phyloP scores from a whole-genome alignment of 208 protist species.

The Trypanosoma mega region DNA sequence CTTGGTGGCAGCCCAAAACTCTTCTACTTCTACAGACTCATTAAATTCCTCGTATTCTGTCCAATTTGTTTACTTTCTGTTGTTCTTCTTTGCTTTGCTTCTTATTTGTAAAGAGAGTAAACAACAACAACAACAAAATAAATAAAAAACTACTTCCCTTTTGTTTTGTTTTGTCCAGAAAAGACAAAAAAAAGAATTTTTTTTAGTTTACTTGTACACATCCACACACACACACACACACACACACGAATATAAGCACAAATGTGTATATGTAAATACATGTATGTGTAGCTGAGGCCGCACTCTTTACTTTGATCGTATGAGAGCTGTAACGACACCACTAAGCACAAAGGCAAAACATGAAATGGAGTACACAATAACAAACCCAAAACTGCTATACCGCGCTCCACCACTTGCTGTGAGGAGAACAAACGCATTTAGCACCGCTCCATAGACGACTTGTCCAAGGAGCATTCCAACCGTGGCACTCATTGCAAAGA shows the following conservation, averaged over 20 bases:
- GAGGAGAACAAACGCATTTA: conserved; percentile 15
- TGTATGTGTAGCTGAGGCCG: too few species aligned
- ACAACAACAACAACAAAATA: too few species aligned
- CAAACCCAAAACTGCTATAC: conserved; percentile 23
- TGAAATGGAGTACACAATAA: conserved; percentile 17
- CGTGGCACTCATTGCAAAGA: conserved; percentile 33
- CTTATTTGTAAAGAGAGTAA: not conserved
- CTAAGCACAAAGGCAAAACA: conserved; percentile 18
- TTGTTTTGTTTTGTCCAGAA: too few species aligned
- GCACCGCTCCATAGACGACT: conserved; percentile 25
- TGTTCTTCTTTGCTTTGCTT: not conserved
- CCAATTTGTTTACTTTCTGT: not conserved
- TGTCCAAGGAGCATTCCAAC: conserved; percentile 30
- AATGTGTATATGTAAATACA: conserved; percentile 4
- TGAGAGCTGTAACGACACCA: conserved; percentile 12
- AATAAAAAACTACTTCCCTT: too few species aligned
- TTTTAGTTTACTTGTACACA: too few species aligned
- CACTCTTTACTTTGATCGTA: conserved; percentile 25
- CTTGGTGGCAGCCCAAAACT: too few species aligned
- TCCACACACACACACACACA: too few species aligned
- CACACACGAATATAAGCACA: too few species aligned
- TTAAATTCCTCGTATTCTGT: too few species aligned
- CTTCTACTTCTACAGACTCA: too few species aligned
- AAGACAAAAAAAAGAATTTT: too few species aligned
- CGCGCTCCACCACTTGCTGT: conserved; percentile 2